phyloP scores from a whole-genome alignment of 73 alveolate genomes.

The Breviolum minutum region DNA sequence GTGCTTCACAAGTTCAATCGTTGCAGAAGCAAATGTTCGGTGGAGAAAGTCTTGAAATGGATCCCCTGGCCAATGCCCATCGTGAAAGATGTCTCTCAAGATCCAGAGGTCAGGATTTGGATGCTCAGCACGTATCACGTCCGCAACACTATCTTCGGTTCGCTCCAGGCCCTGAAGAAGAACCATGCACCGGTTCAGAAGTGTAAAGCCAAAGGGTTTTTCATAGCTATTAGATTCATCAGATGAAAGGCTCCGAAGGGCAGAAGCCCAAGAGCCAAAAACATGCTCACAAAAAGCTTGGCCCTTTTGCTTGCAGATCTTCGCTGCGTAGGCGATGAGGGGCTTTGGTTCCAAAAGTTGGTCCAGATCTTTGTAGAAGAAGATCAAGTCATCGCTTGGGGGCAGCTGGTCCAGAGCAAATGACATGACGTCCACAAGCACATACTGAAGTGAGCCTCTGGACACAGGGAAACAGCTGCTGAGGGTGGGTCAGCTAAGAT shows the following conservation, averaged over 20 bases:
- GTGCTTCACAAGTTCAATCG: slow-evolving; percentile 28
- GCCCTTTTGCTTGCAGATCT: background rate
- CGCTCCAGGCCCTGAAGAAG: background rate
- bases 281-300: background rate
- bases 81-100: background rate
- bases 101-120: too few relatives aligned
- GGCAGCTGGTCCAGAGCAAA: background rate
- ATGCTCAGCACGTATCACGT: background rate
- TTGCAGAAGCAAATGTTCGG: background rate
- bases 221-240: background rate
- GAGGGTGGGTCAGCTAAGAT: background rate
- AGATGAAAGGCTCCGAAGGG: background rate
- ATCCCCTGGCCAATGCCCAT: background rate
- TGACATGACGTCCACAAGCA: slow-evolving; percentile 22
- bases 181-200: slow-evolving; percentile 17
- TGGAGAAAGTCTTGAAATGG: background rate
- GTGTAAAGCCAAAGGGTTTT: too few relatives aligned
- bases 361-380: background rate
- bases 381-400: background rate
- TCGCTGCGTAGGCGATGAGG: background rate
- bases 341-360: background rate
- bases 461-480: background rate
- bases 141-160: background rate
- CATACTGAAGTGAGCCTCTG: slow-evolving; percentile 49
- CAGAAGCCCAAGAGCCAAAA: background rate